These are phyloP conservation scores for Ailanthus altissimus DNA, from an alignment of 345 rosid genomes.

Conservation along the genomic window DNA sequence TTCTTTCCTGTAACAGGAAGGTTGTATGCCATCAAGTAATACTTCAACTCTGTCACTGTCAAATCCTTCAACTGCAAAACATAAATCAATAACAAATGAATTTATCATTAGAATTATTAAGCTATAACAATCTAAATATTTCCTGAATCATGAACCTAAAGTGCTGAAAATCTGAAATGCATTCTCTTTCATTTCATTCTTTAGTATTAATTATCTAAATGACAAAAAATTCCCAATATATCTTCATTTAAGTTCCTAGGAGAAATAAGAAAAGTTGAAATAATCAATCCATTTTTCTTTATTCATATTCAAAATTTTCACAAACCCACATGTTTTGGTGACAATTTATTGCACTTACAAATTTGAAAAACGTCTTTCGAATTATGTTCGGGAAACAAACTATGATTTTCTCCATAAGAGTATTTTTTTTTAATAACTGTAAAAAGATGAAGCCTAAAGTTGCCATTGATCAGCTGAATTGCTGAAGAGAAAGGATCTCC, in stretches of 20 bases:
- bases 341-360: neutral
- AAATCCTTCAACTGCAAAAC: constrained; percentile 73
- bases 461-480: neutral
- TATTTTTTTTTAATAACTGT: neutral
- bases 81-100: neutral
- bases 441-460: neutral
- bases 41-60: constrained; percentile 69
- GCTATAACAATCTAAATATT: neutral
- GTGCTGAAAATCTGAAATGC: neutral
- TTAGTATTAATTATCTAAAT: neutral
- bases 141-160: neutral
- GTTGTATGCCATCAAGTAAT: constrained; percentile 60
- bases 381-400: neutral
- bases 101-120: neutral
- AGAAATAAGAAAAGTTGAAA: neutral
- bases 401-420: neutral
- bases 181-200: neutral
- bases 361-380: neutral
- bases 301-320: neutral
- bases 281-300: neutral
- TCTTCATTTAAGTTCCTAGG: neutral
- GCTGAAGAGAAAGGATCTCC: neutral
- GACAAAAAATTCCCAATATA: neutral
- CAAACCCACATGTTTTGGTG: neutral
- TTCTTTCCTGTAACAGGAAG: constrained; percentile 77